Percentiles rank a stretch among this genome's conserved stretches.
phyloP scores from a whole-genome alignment of 1,284 basidiomycete species.

The Porogramme epimiltina region DNA sequence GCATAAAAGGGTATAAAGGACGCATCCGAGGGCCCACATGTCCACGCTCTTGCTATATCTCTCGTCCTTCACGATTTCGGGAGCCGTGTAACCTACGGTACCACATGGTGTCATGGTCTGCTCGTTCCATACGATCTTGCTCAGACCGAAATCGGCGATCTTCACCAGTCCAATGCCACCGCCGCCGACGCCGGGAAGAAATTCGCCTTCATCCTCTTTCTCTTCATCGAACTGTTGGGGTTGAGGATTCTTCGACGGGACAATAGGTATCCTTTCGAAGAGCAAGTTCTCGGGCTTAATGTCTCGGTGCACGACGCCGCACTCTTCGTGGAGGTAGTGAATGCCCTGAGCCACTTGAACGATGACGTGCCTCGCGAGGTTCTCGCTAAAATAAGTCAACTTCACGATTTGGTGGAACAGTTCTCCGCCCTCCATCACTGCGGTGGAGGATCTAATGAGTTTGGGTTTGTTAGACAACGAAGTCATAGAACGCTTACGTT shows the following conservation, averaged over 20 bases:
- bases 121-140: constrained; percentile 99
- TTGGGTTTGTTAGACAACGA: neutral
- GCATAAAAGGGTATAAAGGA: constrained; percentile 97
- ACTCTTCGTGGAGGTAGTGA: constrained; percentile 95
- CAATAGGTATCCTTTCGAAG: constrained; percentile 92
- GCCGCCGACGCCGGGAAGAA: constrained; percentile 87
- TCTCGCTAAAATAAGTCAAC: constrained; percentile 98
- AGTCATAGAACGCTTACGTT: constrained; percentile 57
- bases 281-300: constrained; percentile 99
- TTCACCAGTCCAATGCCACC: constrained; percentile 98
- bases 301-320: constrained; percentile 97
- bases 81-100: constrained; percentile 98
- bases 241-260: constrained; percentile 80
- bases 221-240: constrained; percentile 96
- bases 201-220: constrained; percentile 98
- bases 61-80: constrained; percentile 99
- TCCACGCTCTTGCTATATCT: constrained; percentile 98
- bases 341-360: constrained; percentile 97
- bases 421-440: constrained; percentile 97
- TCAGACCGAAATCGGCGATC: constrained; percentile 98
- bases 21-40: constrained; percentile 99
- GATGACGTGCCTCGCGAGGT: constrained; percentile 94
- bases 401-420: constrained; percentile 99
- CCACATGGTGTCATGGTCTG: constrained; percentile 99
- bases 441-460: neutral